Evolutionary conservation across 306 rosid species (phyloP), one percentile per base, ranked within the genome.

Genomic region (apple (Malus domestica)): DNA sequence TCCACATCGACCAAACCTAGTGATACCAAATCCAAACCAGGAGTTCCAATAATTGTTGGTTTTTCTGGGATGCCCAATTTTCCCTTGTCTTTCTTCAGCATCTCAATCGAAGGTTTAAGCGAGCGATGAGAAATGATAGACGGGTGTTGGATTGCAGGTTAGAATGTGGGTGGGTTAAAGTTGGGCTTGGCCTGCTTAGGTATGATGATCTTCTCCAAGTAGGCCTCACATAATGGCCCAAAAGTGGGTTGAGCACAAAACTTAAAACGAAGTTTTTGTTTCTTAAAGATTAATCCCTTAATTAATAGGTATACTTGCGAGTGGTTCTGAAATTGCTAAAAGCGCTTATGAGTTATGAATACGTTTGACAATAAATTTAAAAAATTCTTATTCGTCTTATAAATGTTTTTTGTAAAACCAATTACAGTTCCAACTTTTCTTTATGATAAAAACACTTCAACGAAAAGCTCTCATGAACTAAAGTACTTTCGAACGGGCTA

Each of bases 1-100:
- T 91, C 91, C n/a, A n/a, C 92, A 73, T 93, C 98, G 49, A 93
- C 97, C 71, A 93, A 75, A 25, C 98, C 97, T 15, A 93, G 77
- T 3, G 88, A 72, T 10, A 91, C 73, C 54, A 84, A 83, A 79
- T 93, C 98, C 88, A 93, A 86, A 22, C 93, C 97, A 0, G 90
- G 85, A 5, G 97, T 90, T 22, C 97, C 98, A 3, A 93, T 80
- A 0, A 87, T 86, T 13, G 87, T 71, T 0, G 97, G 98, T 8
- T 77, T 75, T 76, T 91, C 86, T 6, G 96, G 82, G 62, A 93
- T 77, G 49, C 73, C 87, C 22, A 65, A 76, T 16, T 89, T 84
- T 6, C 71, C 77, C 63, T 67, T 83, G 5, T 61, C 75, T 74
- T 42, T 88, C 77, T 82, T 91, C 90, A 86, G 74, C 83, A 89